These are phyloP conservation scores for Sistotremastrum niveocremeum DNA, from an alignment of 768 basidiomycete genomes.

Conservation along the genomic window DNA sequence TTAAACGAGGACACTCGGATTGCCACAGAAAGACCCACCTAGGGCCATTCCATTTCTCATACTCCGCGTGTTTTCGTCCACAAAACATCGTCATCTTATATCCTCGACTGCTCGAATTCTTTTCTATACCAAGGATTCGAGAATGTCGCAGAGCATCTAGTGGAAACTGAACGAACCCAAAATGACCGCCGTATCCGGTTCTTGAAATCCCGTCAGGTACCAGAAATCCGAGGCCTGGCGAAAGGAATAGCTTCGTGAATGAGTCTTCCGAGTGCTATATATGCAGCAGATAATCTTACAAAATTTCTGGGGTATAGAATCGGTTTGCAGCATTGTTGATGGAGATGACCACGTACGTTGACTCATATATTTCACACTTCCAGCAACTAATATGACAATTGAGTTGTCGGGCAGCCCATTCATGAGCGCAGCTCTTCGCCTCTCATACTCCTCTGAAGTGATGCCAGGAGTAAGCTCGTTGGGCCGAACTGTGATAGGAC, in stretches of 20 bases:
- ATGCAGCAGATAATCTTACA: constrained; percentile 59
- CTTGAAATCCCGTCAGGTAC: constrained; percentile 94
- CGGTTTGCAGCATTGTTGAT: constrained; percentile 3
- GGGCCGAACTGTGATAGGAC: constrained; percentile 28
- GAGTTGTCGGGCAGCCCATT: constrained; percentile 56
- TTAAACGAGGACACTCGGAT: neutral
- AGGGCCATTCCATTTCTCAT: constrained; percentile 91
- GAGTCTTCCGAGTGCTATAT: neutral
- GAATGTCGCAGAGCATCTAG: neutral
- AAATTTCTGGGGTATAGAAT: constrained; percentile 16
- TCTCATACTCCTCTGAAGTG: constrained; percentile 61
- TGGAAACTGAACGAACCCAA: constrained; percentile 36
- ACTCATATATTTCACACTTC: constrained; percentile 76
- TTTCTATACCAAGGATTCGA: constrained; percentile 32
- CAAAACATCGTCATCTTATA: constrained; percentile 84
- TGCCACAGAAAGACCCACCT: constrained; percentile 23
- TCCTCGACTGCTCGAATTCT: constrained; percentile 53
- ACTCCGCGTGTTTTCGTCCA: constrained; percentile 52
- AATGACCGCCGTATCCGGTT: constrained; percentile 81
- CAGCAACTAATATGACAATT: constrained; percentile 64
- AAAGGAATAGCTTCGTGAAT: constrained; percentile 61
- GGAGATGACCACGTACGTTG: constrained; percentile 38
- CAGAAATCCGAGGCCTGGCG: constrained; percentile 86
- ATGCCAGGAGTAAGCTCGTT: constrained; percentile 80
- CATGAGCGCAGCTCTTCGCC: constrained; percentile 56